phyloP scores from a whole-genome alignment of 2,329 filamentous ascomycete genomes.

The Claviceps digitariae region DNA sequence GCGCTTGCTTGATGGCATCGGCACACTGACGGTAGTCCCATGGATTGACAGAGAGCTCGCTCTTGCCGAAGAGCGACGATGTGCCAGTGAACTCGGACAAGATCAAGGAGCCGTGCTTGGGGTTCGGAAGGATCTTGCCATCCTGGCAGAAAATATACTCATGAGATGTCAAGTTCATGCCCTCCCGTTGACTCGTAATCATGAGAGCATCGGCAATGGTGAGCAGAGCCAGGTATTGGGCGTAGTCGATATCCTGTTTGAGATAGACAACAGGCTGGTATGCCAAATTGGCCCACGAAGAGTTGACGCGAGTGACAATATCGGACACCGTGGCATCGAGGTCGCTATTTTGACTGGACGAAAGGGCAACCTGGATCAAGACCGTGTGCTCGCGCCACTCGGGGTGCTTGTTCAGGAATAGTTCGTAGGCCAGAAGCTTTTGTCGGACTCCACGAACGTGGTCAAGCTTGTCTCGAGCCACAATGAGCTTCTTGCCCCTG shows the following conservation, averaged over 20 bases:
- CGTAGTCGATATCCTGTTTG: conserved; percentile 86
- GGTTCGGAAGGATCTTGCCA: conserved; percentile 51
- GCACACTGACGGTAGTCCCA: conserved; percentile 90
- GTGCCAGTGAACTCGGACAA: conserved; percentile 93
- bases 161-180: conserved; percentile 93
- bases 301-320: conserved; percentile 90
- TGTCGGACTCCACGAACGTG: conserved; percentile 84
- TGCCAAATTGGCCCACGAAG: conserved; percentile 74
- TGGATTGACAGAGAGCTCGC: conserved; percentile 78
- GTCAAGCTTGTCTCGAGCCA: conserved; percentile 88
- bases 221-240: conserved; percentile 83
- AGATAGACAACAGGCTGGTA: conserved; percentile 90
- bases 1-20: conserved; percentile 67
- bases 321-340: conserved; percentile 80
- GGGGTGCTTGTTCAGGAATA: conserved; percentile 89
- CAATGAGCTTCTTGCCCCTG: conserved; percentile 77
- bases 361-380: conserved; percentile 86
- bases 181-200: conserved; percentile 89
- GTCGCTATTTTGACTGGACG: conserved; percentile 76
- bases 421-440: conserved; percentile 81
- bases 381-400: conserved; percentile 81
- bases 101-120: conserved; percentile 80
- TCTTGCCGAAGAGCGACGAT: conserved; percentile 66
- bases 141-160: conserved; percentile 93
- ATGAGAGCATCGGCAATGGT: conserved; percentile 84